These are phyloP conservation scores for Fallopia convolvulus DNA, from an alignment of 148 eudicot genomes.

Conservation along the genomic window DNA sequence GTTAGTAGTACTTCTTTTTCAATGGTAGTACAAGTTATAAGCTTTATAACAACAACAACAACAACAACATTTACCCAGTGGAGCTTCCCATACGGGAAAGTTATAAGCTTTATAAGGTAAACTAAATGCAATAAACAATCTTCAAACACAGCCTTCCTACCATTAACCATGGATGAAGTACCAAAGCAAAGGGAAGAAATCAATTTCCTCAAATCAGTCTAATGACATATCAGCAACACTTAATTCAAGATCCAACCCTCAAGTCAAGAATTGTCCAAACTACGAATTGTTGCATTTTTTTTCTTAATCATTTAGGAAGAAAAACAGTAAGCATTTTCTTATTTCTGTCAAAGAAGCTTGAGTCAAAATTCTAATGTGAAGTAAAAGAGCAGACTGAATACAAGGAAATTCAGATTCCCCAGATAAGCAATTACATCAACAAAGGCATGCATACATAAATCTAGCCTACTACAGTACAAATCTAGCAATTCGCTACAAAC, in stretches of 20 bases:
- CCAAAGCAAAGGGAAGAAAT: background rate
- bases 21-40: background rate
- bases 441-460: background rate
- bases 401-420: background rate
- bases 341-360: constrained; percentile 12
- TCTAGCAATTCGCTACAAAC: background rate
- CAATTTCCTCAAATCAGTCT: background rate
- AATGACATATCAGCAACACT: background rate
- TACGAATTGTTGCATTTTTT: background rate
- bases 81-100: too few species aligned
- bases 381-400: background rate
- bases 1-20: background rate
- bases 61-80: too few species aligned
- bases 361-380: background rate
- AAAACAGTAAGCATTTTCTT: background rate
- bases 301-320: background rate
- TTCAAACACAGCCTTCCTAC: background rate
- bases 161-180: too few species aligned
- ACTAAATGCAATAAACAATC: background rate
- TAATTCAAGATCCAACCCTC: background rate
- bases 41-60: too few species aligned
- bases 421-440: background rate
- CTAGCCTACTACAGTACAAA: background rate
- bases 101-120: background rate
- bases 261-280: background rate